Evolutionary conservation across 1,284 basidiomycete genomes (phyloP).

Genomic region (Cerioporus squamosus): DNA sequence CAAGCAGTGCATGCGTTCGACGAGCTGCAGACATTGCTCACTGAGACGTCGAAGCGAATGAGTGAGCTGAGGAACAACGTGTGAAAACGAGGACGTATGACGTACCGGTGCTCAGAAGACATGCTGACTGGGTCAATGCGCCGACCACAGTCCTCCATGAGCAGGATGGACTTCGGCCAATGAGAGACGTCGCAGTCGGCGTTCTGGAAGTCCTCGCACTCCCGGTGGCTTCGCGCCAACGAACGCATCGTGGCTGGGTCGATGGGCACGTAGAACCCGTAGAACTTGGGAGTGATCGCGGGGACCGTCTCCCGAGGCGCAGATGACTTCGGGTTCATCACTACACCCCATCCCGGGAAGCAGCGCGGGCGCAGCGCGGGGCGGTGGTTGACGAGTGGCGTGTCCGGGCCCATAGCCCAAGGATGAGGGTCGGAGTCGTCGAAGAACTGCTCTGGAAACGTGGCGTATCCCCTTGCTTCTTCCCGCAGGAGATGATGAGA

Average conservation of each 20-base stretch:
- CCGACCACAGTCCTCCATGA: constrained; percentile 54
- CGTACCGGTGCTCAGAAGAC: constrained; percentile 39
- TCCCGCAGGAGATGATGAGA: constrained; percentile 33
- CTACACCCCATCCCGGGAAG: constrained; percentile 29
- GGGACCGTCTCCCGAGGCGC: constrained; percentile 42
- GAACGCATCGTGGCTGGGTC: constrained; percentile 3
- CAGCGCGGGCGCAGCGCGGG: constrained; percentile 15
- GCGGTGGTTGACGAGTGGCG: constrained; percentile 22
- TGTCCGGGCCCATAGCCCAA: constrained; percentile 1
- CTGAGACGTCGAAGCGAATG: no score
- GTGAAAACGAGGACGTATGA: neutral
- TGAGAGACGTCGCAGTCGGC: constrained; percentile 18
- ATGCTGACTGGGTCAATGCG: constrained; percentile 36
- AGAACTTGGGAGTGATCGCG: constrained; percentile 56
- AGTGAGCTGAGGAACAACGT: neutral
- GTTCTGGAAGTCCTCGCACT: constrained; percentile 14
- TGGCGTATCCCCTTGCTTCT: constrained; percentile 49
- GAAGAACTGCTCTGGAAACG: constrained; percentile 38
- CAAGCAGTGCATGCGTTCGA: constrained; percentile 44
- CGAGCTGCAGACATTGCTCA: constrained; percentile 43
- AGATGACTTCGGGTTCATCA: constrained; percentile 47
- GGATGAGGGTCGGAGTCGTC: constrained; percentile 33
- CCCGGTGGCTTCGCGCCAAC: constrained; percentile 3
- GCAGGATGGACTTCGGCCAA: constrained; percentile 46
- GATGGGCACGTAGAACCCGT: constrained; percentile 51